phyloP scores from a whole-genome alignment of 1,284 basidiomycete genomes.

The Ceratobasidium sp. region DNA sequence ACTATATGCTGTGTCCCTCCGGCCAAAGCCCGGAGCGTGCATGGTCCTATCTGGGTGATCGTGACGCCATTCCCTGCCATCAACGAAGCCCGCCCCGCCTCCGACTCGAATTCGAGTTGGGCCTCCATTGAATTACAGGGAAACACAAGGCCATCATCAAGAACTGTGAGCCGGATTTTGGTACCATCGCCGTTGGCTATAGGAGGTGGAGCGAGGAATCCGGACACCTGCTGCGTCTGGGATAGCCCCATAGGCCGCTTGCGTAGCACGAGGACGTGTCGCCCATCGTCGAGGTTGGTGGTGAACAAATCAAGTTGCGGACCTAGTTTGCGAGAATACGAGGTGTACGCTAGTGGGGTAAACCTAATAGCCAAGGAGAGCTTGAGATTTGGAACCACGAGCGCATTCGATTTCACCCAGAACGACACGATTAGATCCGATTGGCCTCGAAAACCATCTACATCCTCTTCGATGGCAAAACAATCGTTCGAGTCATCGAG shows the following conservation, averaged over 20 bases:
- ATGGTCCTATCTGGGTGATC: constrained; percentile 8
- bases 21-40: background rate
- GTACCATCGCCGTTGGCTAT: background rate
- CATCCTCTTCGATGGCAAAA: constrained; percentile 21
- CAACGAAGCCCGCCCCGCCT: background rate
- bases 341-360: background rate
- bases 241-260: constrained; percentile 12
- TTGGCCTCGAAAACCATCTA: constrained; percentile 2
- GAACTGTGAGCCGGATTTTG: background rate
- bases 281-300: background rate
- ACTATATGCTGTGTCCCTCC: background rate
- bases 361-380: constrained; percentile 5
- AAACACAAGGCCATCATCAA: background rate
- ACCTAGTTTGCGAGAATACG: background rate
- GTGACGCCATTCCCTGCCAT: background rate
- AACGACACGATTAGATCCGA: constrained; percentile 21
- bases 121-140: background rate
- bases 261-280: constrained; percentile 7
- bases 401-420: background rate
- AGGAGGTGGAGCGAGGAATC: background rate
- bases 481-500: background rate
- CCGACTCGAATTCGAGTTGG: background rate
- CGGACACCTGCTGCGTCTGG: background rate
- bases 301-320: background rate
- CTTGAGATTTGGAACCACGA: background rate